These are phyloP conservation scores for Exophiala sp. DNA, from an alignment of 2,329 filamentous ascomycete species.

Conservation along the genomic window DNA sequence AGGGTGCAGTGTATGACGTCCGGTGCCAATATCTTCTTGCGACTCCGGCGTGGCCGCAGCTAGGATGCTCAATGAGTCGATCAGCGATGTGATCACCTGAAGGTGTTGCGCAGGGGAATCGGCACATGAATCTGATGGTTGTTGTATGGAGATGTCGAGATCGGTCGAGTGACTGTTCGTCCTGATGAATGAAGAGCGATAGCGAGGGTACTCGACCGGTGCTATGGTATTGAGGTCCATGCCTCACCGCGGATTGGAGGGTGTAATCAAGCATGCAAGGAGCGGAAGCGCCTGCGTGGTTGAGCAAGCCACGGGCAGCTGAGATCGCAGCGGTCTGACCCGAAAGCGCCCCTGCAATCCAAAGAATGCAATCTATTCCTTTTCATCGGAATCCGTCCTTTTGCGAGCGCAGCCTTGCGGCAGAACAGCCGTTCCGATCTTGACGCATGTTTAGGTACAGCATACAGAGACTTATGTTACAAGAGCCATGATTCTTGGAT, in stretches of 20 bases:
- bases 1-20: background rate
- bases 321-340: background rate
- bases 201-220: slow-evolving; percentile 11
- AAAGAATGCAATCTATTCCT: too few relatives aligned
- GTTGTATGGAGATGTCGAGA: slow-evolving; percentile 2
- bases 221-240: slow-evolving; percentile 18
- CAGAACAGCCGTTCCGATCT: too few relatives aligned
- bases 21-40: slow-evolving; percentile 1
- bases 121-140: slow-evolving; percentile 4
- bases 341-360: background rate
- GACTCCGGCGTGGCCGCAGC: slow-evolving; percentile 41
- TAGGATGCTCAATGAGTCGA: slow-evolving; percentile 56
- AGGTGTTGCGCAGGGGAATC: slow-evolving; percentile 11
- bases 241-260: slow-evolving; percentile 14
- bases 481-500: background rate
- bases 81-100: slow-evolving; percentile 52
- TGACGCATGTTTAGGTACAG: too few relatives aligned
- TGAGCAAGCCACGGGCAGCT: background rate
- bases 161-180: background rate
- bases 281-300: slow-evolving; percentile 7
- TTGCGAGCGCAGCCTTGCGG: too few relatives aligned
- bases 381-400: too few relatives aligned
- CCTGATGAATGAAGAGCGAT: slow-evolving; percentile 1
- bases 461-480: too few relatives aligned
- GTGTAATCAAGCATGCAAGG: slow-evolving; percentile 3